These are phyloP conservation scores for Brassica napus DNA, from an alignment of 345 rosid species.

Conservation along the genomic window DNA sequence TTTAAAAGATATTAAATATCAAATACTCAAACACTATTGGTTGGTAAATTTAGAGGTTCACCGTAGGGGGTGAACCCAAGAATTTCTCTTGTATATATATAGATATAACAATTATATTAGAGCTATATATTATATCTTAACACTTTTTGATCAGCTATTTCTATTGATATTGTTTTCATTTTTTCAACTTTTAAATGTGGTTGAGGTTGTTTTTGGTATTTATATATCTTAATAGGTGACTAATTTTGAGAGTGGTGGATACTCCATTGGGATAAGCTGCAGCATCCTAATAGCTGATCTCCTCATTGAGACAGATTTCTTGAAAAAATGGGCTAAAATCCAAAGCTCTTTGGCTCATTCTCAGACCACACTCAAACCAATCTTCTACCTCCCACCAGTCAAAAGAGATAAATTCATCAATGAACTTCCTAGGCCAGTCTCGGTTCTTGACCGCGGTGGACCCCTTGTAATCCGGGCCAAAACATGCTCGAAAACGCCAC, in stretches of 20 bases:
- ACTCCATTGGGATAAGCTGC: conserved; percentile 81
- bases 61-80: no score
- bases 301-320: conserved; percentile 46
- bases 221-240: conserved; percentile 54
- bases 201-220: not conserved
- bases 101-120: no score
- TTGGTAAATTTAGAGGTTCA: no score
- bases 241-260: conserved; percentile 82
- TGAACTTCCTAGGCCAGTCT: conserved; percentile 32
- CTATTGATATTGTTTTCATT: not conserved
- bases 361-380: conserved; percentile 36
- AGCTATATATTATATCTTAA: not conserved
- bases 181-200: not conserved
- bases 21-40: no score
- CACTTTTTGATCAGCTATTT: not conserved
- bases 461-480: conserved; percentile 42
- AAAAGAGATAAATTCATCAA: conserved; percentile 14
- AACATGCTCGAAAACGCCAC: conserved; percentile 29
- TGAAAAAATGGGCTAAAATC: conserved; percentile 56
- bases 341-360: conserved; percentile 43
- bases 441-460: conserved; percentile 38
- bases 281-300: conserved; percentile 68
- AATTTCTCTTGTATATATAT: no score
- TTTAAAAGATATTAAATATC: no score
- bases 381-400: conserved; percentile 55